These are phyloP conservation scores for Coix lacrymajobi DNA, from an alignment of 176 grass and related monocot species.

Conservation along the genomic window DNA sequence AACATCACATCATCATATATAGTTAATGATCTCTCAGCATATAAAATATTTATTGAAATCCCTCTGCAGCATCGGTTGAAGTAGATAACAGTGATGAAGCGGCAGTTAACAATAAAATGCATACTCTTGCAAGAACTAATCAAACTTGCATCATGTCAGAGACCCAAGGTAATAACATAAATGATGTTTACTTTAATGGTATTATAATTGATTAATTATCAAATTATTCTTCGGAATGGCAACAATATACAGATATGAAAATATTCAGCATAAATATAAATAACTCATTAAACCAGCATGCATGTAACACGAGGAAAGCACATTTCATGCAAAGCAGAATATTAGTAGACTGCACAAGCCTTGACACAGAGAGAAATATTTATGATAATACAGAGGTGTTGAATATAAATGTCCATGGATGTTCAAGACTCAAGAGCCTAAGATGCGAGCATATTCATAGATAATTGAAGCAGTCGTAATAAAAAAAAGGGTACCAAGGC, in stretches of 20 bases:
- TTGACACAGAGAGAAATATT: background rate
- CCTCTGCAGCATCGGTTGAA: background rate
- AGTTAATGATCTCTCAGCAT: background rate
- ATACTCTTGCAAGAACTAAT: background rate
- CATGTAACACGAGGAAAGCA: background rate
- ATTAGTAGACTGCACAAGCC: background rate
- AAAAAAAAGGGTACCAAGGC: constrained; percentile 58
- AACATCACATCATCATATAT: background rate
- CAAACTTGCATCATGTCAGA: background rate
- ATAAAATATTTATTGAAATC: background rate
- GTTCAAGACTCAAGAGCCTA: constrained; percentile 10
- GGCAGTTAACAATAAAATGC: background rate
- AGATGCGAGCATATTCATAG: background rate
- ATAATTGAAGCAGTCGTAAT: background rate
- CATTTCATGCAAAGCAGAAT: background rate
- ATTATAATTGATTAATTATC: background rate
- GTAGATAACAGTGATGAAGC: background rate
- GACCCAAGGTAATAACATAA: background rate
- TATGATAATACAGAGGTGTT: background rate
- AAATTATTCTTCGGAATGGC: constrained; percentile 17
- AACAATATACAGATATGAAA: background rate
- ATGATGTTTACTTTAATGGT: background rate
- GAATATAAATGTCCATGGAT: background rate
- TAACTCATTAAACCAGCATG: constrained; percentile 1
- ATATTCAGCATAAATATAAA: background rate